phyloP scores from a whole-genome alignment of 768 basidiomycete genomes.

The Agaricus blazei region DNA sequence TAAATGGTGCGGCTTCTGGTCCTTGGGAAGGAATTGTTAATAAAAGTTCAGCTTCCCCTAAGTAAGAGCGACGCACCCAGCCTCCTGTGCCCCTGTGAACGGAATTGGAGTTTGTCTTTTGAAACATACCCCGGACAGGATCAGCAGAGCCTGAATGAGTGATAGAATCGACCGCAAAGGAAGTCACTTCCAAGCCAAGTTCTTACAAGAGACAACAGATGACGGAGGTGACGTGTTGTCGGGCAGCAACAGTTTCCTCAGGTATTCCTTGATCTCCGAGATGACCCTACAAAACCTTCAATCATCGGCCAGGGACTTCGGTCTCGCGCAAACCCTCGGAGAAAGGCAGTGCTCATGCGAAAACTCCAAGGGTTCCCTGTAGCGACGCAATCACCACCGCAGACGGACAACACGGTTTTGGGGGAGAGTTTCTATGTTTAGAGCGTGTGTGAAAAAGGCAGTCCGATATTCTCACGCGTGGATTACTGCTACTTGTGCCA shows the following conservation, averaged over 20 bases:
- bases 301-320: constrained; percentile 42
- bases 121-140: constrained; percentile 41
- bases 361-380: neutral
- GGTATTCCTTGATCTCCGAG: constrained; percentile 24
- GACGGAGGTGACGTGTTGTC: constrained; percentile 54
- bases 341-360: constrained; percentile 9
- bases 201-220: constrained; percentile 47
- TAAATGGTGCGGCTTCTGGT: neutral
- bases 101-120: constrained; percentile 44
- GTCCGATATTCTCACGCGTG: constrained; percentile 1
- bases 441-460: neutral
- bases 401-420: neutral
- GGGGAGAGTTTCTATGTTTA: no score
- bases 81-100: constrained; percentile 37
- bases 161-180: no score
- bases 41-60: no score
- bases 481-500: constrained; percentile 10
- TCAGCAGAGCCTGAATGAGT: no score
- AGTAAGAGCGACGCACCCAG: constrained; percentile 30
- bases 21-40: no score
- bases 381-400: constrained; percentile 14
- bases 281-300: constrained; percentile 30
- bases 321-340: no score
- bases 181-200: neutral
- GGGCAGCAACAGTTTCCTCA: constrained; percentile 38